These are phyloP conservation scores for Sherardia arvensis DNA, from an alignment of 257 asterid species.

Conservation along the genomic window DNA sequence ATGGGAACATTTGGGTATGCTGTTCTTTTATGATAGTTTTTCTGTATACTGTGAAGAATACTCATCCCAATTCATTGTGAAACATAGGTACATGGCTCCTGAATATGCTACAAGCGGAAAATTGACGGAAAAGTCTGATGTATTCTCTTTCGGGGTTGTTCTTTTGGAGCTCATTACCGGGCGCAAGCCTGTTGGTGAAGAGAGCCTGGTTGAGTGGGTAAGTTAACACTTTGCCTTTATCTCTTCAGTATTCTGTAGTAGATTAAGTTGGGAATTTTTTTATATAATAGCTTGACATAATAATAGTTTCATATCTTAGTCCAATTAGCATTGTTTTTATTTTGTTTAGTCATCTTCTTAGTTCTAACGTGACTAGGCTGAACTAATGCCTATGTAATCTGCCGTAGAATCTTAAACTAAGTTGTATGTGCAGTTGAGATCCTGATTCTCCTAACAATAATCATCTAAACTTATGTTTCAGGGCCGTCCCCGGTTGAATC, in stretches of 20 bases:
- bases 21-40: constrained; percentile 9
- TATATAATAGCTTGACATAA: background rate
- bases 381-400: background rate
- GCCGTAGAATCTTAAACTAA: background rate
- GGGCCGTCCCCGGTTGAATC: constrained; percentile 82
- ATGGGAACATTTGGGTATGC: constrained; percentile 96
- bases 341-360: too few relatives aligned
- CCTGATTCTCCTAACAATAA: background rate
- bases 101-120: constrained; percentile 95
- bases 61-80: constrained; percentile 1
- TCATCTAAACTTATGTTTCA: constrained; percentile 16
- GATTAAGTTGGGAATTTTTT: background rate
- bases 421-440: background rate
- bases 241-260: background rate
- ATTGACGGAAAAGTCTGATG: constrained; percentile 79
- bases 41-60: background rate
- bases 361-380: too few relatives aligned
- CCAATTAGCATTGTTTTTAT: constrained; percentile 3
- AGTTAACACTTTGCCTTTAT: constrained; percentile 12
- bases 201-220: constrained; percentile 97
- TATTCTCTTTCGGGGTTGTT: constrained; percentile 86
- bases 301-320: background rate
- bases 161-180: constrained; percentile 83
- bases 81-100: constrained; percentile 91
- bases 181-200: constrained; percentile 93